Percentiles rank a stretch among this genome's conserved stretches.
Evolutionary conservation across 805 yeast species (phyloP).

Genomic region (Diddensiella transvaalensis): DNA sequence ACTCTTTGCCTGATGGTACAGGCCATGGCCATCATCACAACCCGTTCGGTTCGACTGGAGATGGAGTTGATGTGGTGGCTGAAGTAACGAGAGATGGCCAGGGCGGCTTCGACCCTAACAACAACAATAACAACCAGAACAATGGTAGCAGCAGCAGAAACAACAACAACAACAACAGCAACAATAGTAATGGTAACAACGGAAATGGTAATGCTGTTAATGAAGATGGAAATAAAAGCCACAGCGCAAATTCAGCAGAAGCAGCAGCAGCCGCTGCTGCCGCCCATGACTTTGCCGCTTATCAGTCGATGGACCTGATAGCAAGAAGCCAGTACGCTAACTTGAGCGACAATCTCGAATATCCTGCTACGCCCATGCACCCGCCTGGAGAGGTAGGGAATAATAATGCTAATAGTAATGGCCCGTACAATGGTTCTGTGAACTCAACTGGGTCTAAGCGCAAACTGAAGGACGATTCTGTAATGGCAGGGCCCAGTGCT

Average conservation of each 20-base stretch:
- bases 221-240: neutral
- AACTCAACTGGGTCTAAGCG: neutral
- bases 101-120: too few relatives aligned
- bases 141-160: too few relatives aligned
- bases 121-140: too few relatives aligned
- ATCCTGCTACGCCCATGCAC: slow-evolving; percentile 1
- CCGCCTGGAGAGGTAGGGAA: neutral
- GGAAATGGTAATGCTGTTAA: neutral
- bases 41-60: neutral
- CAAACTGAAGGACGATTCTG: neutral
- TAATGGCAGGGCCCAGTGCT: neutral
- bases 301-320: neutral
- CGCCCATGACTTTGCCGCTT: neutral
- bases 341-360: neutral
- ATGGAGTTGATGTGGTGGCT: too few relatives aligned
- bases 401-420: neutral
- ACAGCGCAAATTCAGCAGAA: too few relatives aligned
- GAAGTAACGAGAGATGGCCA: too few relatives aligned
- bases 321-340: neutral
- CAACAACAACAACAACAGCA: too few relatives aligned
- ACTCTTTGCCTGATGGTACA: neutral
- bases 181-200: too few relatives aligned
- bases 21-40: neutral
- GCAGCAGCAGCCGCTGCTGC: too few relatives aligned
- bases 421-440: neutral